Base-by-base conservation (phyloP, 305 asterid species). In the Petunia hybrid region DNA sequence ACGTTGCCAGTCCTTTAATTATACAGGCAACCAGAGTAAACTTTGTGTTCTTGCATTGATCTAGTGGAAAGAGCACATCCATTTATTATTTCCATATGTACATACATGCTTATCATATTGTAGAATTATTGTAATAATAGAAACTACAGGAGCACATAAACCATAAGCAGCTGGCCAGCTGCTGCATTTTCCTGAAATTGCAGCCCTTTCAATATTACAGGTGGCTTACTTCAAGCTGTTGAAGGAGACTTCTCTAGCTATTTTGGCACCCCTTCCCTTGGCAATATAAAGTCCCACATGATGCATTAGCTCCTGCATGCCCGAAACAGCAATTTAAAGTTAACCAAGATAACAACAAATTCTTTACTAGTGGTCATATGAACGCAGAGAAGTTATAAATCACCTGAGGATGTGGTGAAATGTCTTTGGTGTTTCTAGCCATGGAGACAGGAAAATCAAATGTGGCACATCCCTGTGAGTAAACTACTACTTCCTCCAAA, bases 381-480 rank as follows among this genome's bases (percentile, higher is more conserved):
- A 22, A 22, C 31, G 31, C 31, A 22, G 31, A 22, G 31, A 22
- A 22, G 16, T 5, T 35, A 46, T 2, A 45, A 7, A 51, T 14
- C 67, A 91, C 97, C 89, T 90, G 97, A 6, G 95, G 92, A 82
- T 92, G 95, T 84, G 93, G 83, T 53, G 76, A 82, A 51, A 73
- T 78, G 56, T 85, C 84, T 78, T 89, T 92, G 86, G 61, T 76
- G 70, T 79, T 80, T 66, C 80, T 81, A 42, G 91, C 91, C 79
- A 82, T 38, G 57, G 94, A 86, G 65, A 36, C 85, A 3, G 96
- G 93, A 61, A 93, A 86, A 85, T 91, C 93, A 31, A 91, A 93
- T 46, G 97, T 93, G 76, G 96, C 96, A 84, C 97, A 93, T 42
- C 85, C 97, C 53, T 71, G 80, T 61, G 96, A 90, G 85, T 87